Conservation (phyloP, 768 basidiomycete genomes). For the Coprinellus micaceus region DNA sequence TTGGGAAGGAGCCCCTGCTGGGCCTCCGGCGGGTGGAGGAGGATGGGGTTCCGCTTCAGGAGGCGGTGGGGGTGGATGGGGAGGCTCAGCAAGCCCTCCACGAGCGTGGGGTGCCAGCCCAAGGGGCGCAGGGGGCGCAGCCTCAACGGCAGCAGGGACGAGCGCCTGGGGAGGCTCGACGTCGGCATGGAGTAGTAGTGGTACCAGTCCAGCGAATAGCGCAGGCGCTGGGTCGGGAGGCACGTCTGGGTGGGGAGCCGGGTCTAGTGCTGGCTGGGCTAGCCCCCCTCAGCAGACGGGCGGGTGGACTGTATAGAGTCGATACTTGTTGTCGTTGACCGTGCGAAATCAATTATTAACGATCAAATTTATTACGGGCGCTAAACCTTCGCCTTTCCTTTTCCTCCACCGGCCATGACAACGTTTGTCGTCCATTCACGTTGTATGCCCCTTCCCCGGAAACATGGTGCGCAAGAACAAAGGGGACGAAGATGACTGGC, state of each 20-base stretch:
- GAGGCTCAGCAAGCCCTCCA: conserved; percentile 6
- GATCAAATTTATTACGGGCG: neutral
- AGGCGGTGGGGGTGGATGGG: conserved; percentile 17
- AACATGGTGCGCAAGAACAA: neutral
- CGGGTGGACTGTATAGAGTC: conserved; percentile 48
- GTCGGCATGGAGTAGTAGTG: conserved; percentile 26
- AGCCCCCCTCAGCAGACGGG: conserved; percentile 44
- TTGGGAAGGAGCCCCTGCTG: conserved; percentile 17
- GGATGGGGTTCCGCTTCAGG: conserved; percentile 27
- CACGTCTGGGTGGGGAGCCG: conserved; percentile 14
- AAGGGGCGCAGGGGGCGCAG: conserved; percentile 5
- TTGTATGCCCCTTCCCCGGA: neutral
- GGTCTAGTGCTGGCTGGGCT: conserved; percentile 42
- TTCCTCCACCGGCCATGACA: neutral
- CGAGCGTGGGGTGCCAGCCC: conserved; percentile 8
- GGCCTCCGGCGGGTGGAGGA: conserved; percentile 16
- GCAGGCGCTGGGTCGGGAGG: conserved; percentile 7
- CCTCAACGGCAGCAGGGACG: conserved; percentile 1
- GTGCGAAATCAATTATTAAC: neutral
- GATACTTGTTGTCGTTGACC: neutral
- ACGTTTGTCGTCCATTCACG: neutral
- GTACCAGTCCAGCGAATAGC: conserved; percentile 23
- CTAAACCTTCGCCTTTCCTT: neutral
- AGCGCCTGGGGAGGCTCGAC: conserved; percentile 21
- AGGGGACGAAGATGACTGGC: neutral